Evolutionary conservation across 345 rosid species (phyloP), one percentile per base, ranked within the genome.

Genomic region (Firmiana major): DNA sequence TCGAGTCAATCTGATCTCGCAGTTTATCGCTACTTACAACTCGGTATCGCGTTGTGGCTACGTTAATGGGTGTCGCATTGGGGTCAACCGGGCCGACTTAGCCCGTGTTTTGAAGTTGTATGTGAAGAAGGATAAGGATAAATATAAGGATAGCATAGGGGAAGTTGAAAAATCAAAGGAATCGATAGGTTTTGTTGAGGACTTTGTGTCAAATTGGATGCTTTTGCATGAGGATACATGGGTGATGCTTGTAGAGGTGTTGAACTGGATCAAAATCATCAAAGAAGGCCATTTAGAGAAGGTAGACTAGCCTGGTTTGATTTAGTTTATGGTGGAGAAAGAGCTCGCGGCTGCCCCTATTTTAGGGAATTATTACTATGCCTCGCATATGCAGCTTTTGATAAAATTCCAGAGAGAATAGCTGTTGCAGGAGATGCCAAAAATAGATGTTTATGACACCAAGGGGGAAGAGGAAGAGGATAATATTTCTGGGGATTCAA

Each of bases 311-410:
- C 79, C 93, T 11, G 82, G 83, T 7, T 74, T 91, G 89, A 59
- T 94, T 28, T 94, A 98, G 99, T 83, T 74, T 67, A 94, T 94
- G 98, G 87, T 93, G 48, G 96, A 94, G 87, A 89, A 89, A 83
- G 98, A 94, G 83, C 63, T 94, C 77, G 75, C 78, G 75, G 82
- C 81, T 0, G 82, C 72, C 7, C 83, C 93, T 5, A 54, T 65
- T 0, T 76, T 93, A 16, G 87, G 79, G 31, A 81, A 90, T 75
- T 95, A 97, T 75, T 92, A 91, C 71, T 95, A 93, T 66, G 98
- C 97, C 0, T 91, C 98, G 0, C 98, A 93, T 81, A 76, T 95
- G 82, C 98, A 95, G 84, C 79, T 83, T 79, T 75, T 94, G 90
- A 93, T 93, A 19, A 87, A 87, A 71, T 26, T 8, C 49, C 95